These are phyloP conservation scores for Casuarina glauca DNA, from an alignment of 306 rosid genomes.

Conservation along the genomic window DNA sequence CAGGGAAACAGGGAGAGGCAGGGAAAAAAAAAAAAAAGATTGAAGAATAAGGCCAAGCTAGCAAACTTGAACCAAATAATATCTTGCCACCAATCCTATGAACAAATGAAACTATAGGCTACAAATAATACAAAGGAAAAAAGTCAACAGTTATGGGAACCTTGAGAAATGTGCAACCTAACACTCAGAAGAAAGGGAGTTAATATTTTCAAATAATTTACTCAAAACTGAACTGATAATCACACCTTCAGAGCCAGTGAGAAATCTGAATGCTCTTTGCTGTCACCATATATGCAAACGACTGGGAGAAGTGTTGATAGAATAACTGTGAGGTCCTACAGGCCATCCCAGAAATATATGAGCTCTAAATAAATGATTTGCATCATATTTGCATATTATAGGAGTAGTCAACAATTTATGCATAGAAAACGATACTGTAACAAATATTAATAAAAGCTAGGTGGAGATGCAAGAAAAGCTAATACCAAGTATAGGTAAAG, in stretches of 20 bases:
- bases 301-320: slow-evolving; percentile 79
- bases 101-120: slow-evolving; percentile 23
- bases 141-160: slow-evolving; percentile 30
- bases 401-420: not conserved
- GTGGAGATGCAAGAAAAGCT: not conserved
- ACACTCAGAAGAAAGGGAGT: slow-evolving; percentile 17
- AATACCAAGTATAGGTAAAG: not conserved
- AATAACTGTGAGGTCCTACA: slow-evolving; percentile 76
- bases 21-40: not conserved
- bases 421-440: not conserved
- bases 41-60: not conserved
- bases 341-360: slow-evolving; percentile 20
- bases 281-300: slow-evolving; percentile 68
- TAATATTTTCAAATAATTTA: slow-evolving; percentile 21
- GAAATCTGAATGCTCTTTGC: slow-evolving; percentile 75
- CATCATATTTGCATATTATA: not conserved
- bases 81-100: not conserved
- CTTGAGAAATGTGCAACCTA: slow-evolving; percentile 13
- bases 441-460: not conserved
- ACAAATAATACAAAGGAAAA: not conserved
- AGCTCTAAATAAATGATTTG: slow-evolving; percentile 12
- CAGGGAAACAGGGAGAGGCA: slow-evolving; percentile 18
- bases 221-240: slow-evolving; percentile 16
- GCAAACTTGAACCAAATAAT: not conserved
- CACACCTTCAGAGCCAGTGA: slow-evolving; percentile 83